phyloP scores from a whole-genome alignment of 768 basidiomycete species.

The Agaricus bisporus region DNA sequence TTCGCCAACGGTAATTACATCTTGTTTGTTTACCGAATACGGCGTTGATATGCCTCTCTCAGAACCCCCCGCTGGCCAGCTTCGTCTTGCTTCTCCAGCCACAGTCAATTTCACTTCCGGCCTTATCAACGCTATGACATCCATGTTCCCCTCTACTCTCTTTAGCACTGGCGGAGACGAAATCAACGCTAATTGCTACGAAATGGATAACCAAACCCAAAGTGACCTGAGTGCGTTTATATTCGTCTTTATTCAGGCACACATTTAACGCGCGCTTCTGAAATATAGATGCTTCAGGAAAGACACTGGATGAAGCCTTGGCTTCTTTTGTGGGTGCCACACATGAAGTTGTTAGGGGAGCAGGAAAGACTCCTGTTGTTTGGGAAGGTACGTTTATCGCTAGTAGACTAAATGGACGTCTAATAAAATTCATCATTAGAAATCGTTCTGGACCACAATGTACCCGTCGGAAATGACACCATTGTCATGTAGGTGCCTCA shows the following conservation, averaged over 20 bases:
- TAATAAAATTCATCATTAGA: slow-evolving; percentile 37
- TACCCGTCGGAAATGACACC: slow-evolving; percentile 43
- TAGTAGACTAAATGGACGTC: slow-evolving; percentile 16
- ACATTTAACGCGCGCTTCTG: no score
- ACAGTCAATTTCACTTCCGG: slow-evolving; percentile 54
- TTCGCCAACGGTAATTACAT: slow-evolving; percentile 40
- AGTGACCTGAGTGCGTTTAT: slow-evolving; percentile 34
- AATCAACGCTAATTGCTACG: slow-evolving; percentile 63
- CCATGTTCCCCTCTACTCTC: slow-evolving; percentile 47
- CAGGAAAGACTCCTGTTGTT: slow-evolving; percentile 73
- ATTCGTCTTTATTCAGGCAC: no score
- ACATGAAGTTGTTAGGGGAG: slow-evolving; percentile 45
- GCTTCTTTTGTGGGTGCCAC: slow-evolving; percentile 53
- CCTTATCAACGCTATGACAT: slow-evolving; percentile 48
- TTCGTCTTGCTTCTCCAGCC: slow-evolving; percentile 59
- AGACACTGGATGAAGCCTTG: slow-evolving; percentile 60
- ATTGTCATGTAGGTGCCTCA: slow-evolving; percentile 43
- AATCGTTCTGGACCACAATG: slow-evolving; percentile 53
- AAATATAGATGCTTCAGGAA: slow-evolving; percentile 17
- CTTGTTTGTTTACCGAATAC: no score
- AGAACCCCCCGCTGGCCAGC: slow-evolving; percentile 81
- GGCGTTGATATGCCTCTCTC: no score
- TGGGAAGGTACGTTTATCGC: slow-evolving; percentile 55
- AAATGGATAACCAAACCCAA: slow-evolving; percentile 54
- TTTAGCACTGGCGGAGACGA: slow-evolving; percentile 85